Percentiles rank a stretch among this genome's conserved stretches.
These are phyloP conservation scores for Tetrapisispora fleetii DNA, from an alignment of 805 yeast genomes.

Conservation along the genomic window DNA sequence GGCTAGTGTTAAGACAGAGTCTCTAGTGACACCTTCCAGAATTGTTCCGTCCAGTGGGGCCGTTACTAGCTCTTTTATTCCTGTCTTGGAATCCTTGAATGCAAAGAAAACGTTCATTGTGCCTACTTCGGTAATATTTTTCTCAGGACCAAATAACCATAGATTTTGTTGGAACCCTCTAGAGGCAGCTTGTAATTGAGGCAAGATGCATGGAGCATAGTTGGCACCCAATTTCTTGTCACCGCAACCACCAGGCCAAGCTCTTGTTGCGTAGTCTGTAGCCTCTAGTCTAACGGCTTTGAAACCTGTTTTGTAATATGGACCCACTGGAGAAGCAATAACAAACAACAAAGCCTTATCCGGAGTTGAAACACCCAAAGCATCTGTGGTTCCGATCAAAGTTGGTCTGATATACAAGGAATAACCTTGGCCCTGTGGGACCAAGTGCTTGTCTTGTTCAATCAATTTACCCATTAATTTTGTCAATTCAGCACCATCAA, in stretches of 20 bases:
- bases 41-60: slow-evolving; percentile 97
- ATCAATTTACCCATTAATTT: slow-evolving; percentile 68
- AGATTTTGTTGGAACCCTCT: slow-evolving; percentile 92
- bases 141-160: slow-evolving; percentile 90
- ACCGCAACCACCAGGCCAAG: slow-evolving; percentile 99
- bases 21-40: slow-evolving; percentile 92
- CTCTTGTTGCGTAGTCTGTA: slow-evolving; percentile 89
- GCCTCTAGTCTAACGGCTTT: slow-evolving; percentile 91
- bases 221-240: slow-evolving; percentile 93
- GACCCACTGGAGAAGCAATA: slow-evolving; percentile 94
- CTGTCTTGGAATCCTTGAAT: slow-evolving; percentile 58
- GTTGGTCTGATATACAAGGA: slow-evolving; percentile 91
- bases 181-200: slow-evolving; percentile 78
- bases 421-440: slow-evolving; percentile 79
- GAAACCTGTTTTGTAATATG: slow-evolving; percentile 92
- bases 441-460: slow-evolving; percentile 59
- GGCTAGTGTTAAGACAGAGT: slow-evolving; percentile 68
- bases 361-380: slow-evolving; percentile 79
- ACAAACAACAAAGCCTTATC: slow-evolving; percentile 71
- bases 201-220: slow-evolving; percentile 90
- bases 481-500: slow-evolving; percentile 66
- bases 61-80: slow-evolving; percentile 83
- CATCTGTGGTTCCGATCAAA: slow-evolving; percentile 81
- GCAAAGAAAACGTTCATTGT: slow-evolving; percentile 92
- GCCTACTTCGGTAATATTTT: slow-evolving; percentile 86